A percentile compares a stretch with the other conserved stretches of the same genome.
Evolutionary conservation across 805 yeast species (phyloP).

Genomic region (Wickerhamiella allomyrinae): DNA sequence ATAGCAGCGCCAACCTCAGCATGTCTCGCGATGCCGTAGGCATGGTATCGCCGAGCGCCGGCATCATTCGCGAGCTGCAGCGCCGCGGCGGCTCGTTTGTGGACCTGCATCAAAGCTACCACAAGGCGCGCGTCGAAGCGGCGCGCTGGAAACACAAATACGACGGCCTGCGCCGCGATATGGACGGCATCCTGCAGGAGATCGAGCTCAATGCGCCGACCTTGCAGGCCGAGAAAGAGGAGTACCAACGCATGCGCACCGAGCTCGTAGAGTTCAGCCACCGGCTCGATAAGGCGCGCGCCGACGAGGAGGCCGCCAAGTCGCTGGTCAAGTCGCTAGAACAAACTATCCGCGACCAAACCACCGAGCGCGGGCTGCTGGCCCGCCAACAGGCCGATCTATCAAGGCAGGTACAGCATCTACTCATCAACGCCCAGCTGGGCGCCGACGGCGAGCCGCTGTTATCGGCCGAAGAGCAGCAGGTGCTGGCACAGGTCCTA

Average conservation of each 20-base stretch:
- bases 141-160: conserved; percentile 59
- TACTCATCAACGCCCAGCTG: conserved; percentile 46
- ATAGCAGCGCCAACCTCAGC: conserved; percentile 6
- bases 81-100: conserved; percentile 46
- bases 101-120: conserved; percentile 49
- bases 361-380: conserved; percentile 34
- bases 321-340: conserved; percentile 21
- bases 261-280: conserved; percentile 42
- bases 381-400: conserved; percentile 53
- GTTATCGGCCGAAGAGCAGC: conserved; percentile 47
- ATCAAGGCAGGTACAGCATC: conserved; percentile 66
- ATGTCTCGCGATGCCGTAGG: conserved; percentile 9
- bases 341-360: conserved; percentile 29
- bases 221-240: conserved; percentile 49
- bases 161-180: conserved; percentile 51
- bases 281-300: conserved; percentile 30
- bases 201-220: conserved; percentile 68
- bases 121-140: conserved; percentile 48
- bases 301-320: conserved; percentile 26
- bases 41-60: conserved; percentile 26
- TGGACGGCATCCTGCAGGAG: conserved; percentile 59
- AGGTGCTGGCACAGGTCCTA: conserved; percentile 45
- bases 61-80: conserved; percentile 34
- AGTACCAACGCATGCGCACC: conserved; percentile 41
- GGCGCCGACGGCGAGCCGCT: conserved; percentile 46